Evolutionary conservation across 148 eudicot genomes (phyloP), one percentile per base, ranked within the genome.

Genomic region (Chenopodium album): DNA sequence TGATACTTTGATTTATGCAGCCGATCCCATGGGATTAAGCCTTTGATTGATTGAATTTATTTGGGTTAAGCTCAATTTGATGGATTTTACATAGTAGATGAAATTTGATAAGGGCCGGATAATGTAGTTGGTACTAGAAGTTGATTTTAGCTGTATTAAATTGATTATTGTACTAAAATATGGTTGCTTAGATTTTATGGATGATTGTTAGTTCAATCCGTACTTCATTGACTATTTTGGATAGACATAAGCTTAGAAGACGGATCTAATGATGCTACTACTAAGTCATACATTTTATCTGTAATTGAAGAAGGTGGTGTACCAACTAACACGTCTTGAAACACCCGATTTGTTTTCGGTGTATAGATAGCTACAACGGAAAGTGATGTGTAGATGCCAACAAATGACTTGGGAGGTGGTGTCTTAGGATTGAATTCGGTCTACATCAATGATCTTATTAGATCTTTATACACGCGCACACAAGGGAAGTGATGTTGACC

Each of bases 61-160:
- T 28, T 47, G 17, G 29, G 4, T 44, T 73, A 19, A 28, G 8
- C 44, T 28, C 70, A 14, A 7, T 77, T 28, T 32, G 16, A 71
- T 44, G 56, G 70, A 28, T 65, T 17, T 66, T 52, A 47, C 6
- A 74, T 32, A 47, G 11, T 60, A 12, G 77, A 41, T 6, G 44
- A 41, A 41, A 41, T 41, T 41, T 41, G 26, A 73, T 46, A 46
- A 16, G 16, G 20, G 26, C 26, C 26, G 26, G 75, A 79, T 44
- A 41, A 75, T 66, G 37, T 59, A 37, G 76, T 63, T 52, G 56
- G 48, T 72, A 63, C 54, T 23, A 16, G 44, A 63, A 48, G 66
- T 78, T 50, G 22, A 0, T 59, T 76, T 13, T 67, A 56, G 79
- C 80, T 14, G 41, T 73, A 29, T 63, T 80, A 17, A 44, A n/a